Conservation (phyloP, 768 basidiomycete species). For the Paxillus ammoniavirescens region DNA sequence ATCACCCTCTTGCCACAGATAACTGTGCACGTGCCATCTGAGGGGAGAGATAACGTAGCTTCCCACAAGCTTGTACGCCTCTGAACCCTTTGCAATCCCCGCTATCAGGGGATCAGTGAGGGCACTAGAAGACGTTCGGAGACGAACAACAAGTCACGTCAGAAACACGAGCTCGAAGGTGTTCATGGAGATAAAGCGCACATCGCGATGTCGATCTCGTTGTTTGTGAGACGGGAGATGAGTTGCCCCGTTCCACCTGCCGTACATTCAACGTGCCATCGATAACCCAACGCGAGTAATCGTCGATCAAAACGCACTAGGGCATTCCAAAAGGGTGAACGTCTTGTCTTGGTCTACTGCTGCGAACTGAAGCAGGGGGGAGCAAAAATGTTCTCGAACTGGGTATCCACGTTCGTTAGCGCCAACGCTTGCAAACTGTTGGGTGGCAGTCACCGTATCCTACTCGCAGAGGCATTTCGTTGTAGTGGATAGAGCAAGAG, state of each 20-base stretch:
- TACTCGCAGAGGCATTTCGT: constrained; percentile 28
- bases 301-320: constrained; percentile 48
- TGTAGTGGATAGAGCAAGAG: neutral
- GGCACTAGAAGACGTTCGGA: constrained; percentile 52
- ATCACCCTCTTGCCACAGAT: neutral
- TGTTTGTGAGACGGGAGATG: constrained; percentile 68
- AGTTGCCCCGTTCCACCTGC: constrained; percentile 85
- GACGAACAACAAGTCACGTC: constrained; percentile 1
- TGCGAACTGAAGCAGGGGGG: constrained; percentile 85
- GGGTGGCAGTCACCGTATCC: constrained; percentile 28
- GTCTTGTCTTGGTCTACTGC: constrained; percentile 65
- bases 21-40: constrained; percentile 59
- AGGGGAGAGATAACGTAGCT: constrained; percentile 88
- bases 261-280: constrained; percentile 1
- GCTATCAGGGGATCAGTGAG: constrained; percentile 90
- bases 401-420: constrained; percentile 8
- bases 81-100: constrained; percentile 87
- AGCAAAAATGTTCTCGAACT: constrained; percentile 91
- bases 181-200: constrained; percentile 31
- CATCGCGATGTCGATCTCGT: constrained; percentile 85
- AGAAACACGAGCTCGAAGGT: neutral
- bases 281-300: constrained; percentile 15
- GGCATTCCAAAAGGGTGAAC: constrained; percentile 86
- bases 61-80: constrained; percentile 87
- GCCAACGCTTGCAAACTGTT: neutral